These are phyloP conservation scores for Wickerhamomyces alni DNA, from an alignment of 805 yeast species.

Conservation along the genomic window DNA sequence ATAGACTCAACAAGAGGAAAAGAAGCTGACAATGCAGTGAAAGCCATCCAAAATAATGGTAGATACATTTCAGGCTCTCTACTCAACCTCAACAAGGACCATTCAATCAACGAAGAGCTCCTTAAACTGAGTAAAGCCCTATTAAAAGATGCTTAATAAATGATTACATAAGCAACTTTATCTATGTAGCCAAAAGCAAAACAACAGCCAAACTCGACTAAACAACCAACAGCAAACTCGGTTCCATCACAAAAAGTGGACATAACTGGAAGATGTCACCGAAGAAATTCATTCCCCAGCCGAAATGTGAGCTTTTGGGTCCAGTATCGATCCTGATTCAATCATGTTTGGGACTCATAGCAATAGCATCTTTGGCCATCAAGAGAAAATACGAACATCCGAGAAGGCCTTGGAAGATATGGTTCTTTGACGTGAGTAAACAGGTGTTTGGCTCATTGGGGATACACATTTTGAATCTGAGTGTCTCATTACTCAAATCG, in stretches of 20 bases:
- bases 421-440: conserved; percentile 87
- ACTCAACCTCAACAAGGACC: neutral
- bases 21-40: neutral
- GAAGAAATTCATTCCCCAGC: conserved; percentile 1
- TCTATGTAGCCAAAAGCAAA: neutral
- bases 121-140: neutral
- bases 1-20: conserved; percentile 2
- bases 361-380: conserved; percentile 63
- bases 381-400: conserved; percentile 82
- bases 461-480: conserved; percentile 72
- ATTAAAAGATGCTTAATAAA: neutral
- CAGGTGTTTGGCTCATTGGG: conserved; percentile 86
- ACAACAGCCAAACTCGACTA: neutral
- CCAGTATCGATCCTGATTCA: conserved; percentile 84
- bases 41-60: conserved; percentile 5
- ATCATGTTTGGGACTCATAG: conserved; percentile 65
- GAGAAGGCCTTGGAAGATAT: conserved; percentile 79
- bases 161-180: neutral
- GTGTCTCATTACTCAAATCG: conserved; percentile 54
- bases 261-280: neutral
- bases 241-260: too few relatives aligned
- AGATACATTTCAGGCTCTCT: conserved; percentile 5
- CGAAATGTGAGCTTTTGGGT: conserved; percentile 63
- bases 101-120: neutral
- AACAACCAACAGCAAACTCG: too few relatives aligned